A percentile compares a stretch with the other conserved stretches of the same genome.
phyloP scores from a whole-genome alignment of 306 rosid genomes.

The Ammopiptanthus mongolicus region DNA sequence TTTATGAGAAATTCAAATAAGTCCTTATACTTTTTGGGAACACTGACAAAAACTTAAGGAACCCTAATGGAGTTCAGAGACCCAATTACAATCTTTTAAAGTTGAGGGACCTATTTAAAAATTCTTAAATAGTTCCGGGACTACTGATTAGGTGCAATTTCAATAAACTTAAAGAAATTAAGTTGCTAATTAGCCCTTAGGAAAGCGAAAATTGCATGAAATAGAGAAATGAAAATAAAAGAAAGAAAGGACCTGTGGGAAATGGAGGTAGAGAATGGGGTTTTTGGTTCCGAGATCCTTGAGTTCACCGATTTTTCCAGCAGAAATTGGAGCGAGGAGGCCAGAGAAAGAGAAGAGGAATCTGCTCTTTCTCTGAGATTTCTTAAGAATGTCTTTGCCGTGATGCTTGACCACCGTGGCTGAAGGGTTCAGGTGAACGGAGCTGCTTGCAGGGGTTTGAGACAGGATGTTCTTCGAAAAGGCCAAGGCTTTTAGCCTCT shows the following conservation, averaged over 20 bases:
- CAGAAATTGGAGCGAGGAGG: slow-evolving; percentile 60
- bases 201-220: neutral
- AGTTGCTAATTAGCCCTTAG: neutral
- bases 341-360: slow-evolving; percentile 87
- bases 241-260: slow-evolving; percentile 54
- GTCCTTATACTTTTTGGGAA: too few species aligned
- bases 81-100: too few species aligned
- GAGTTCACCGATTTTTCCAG: slow-evolving; percentile 93
- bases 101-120: too few species aligned
- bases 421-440: slow-evolving; percentile 50
- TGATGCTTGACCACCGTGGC: slow-evolving; percentile 63
- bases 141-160: too few species aligned
- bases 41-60: too few species aligned
- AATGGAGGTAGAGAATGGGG: slow-evolving; percentile 82
- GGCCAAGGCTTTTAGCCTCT: slow-evolving; percentile 73
- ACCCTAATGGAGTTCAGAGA: too few species aligned
- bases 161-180: too few species aligned
- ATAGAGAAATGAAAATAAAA: neutral
- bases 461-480: slow-evolving; percentile 52
- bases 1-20: too few species aligned
- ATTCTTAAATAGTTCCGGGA: too few species aligned
- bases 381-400: slow-evolving; percentile 80
- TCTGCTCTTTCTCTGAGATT: slow-evolving; percentile 74
- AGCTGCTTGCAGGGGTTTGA: slow-evolving; percentile 37
- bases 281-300: slow-evolving; percentile 76